Conservation (phyloP, 495 filamentous ascomycete species). For the Aspergillus bertholletiae region DNA sequence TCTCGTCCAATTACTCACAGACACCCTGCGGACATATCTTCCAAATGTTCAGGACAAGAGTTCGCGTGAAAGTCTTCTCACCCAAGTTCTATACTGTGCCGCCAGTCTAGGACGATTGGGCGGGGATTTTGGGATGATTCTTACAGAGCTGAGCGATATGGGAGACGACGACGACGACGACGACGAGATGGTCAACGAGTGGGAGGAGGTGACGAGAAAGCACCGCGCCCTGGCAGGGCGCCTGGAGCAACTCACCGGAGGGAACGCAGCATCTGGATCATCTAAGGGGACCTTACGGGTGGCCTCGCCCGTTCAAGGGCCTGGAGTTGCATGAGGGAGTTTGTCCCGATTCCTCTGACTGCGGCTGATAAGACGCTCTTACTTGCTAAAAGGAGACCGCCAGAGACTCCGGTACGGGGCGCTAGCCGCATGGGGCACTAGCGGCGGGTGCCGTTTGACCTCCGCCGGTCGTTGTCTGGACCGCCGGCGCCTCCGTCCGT, state of each 20-base stretch:
- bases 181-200: conserved; percentile 54
- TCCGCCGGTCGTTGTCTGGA: conserved; percentile 15
- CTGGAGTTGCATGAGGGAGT: not conserved
- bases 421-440: conserved; percentile 16
- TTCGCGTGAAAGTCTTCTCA: conserved; percentile 79
- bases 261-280: conserved; percentile 14
- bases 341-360: not conserved
- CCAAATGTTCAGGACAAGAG: conserved; percentile 78
- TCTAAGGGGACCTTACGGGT: conserved; percentile 14
- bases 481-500: conserved; percentile 4
- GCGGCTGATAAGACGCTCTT: not conserved
- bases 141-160: conserved; percentile 64
- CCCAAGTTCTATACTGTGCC: conserved; percentile 93
- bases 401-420: conserved; percentile 4
- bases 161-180: conserved; percentile 50
- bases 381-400: conserved; percentile 5
- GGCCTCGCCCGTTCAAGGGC: conserved; percentile 7
- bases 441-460: conserved; percentile 8
- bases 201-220: conserved; percentile 89
- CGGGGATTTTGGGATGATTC: conserved; percentile 86
- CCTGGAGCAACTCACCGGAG: conserved; percentile 70
- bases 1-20: conserved; percentile 75
- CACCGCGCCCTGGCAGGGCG: conserved; percentile 83
- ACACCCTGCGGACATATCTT: conserved; percentile 75
- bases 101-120: conserved; percentile 89